A percentile compares a stretch with the other conserved stretches of the same genome.
Conservation (phyloP, 257 asterid genomes). For the Gentiana straminea region DNA sequence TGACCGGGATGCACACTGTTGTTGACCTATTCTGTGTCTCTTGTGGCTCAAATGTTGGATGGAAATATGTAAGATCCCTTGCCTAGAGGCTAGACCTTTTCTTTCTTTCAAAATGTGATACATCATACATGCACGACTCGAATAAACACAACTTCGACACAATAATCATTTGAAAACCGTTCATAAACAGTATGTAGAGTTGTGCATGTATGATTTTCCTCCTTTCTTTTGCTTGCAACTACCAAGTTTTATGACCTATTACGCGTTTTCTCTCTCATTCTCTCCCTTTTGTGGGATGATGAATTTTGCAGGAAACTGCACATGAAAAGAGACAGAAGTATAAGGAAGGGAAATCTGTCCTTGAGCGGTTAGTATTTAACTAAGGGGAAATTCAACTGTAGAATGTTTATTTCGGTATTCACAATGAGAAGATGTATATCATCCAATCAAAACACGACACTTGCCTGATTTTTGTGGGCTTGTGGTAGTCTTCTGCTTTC, state of each 20-base stretch:
- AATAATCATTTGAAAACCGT: no score
- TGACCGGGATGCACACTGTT: conserved; percentile 58
- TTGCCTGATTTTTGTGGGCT: conserved; percentile 5
- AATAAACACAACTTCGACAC: no score
- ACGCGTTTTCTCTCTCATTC: no score
- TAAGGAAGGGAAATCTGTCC: conserved; percentile 96
- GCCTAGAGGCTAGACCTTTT: not conserved
- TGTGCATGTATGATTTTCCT: not conserved
- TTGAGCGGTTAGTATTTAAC: conserved; percentile 58
- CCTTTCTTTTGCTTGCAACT: no score
- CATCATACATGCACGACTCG: not conserved
- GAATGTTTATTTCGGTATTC: no score
- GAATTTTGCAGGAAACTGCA: conserved; percentile 38
- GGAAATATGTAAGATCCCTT: conserved; percentile 52
- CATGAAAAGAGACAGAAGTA: conserved; percentile 81
- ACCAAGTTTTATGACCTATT: no score
- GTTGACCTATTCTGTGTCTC: conserved; percentile 65
- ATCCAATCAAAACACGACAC: no score
- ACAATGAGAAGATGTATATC: no score
- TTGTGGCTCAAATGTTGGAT: conserved; percentile 62
- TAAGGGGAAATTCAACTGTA: not conserved
- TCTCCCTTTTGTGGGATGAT: not conserved
- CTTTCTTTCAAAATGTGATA: not conserved
- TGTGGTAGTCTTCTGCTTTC: not conserved
- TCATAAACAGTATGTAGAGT: no score